Evolutionary conservation across 805 yeast genomes (phyloP).

Genomic region (Schizosaccharomyces octosporus): DNA sequence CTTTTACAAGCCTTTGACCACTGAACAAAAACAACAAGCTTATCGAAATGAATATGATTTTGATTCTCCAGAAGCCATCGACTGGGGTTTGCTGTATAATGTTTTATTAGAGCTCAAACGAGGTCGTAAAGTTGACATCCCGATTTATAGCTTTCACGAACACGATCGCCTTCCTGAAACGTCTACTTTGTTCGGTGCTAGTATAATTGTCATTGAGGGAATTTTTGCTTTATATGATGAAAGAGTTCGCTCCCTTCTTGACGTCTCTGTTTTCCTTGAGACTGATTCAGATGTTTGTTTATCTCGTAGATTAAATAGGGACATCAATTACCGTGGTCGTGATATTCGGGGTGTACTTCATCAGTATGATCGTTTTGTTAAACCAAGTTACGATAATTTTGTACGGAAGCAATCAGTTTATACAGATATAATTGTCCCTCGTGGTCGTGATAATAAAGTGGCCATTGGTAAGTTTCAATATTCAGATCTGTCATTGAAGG

Average conservation of each 20-base stretch:
- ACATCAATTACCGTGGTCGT: constrained; percentile 64
- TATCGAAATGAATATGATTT: constrained; percentile 48
- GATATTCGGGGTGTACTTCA: constrained; percentile 57
- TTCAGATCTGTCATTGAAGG: not conserved
- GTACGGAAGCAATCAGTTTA: constrained; percentile 51
- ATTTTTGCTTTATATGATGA: constrained; percentile 57
- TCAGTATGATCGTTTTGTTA: constrained; percentile 81
- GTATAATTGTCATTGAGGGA: constrained; percentile 80
- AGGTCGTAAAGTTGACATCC: constrained; percentile 41
- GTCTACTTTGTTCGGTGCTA: constrained; percentile 75
- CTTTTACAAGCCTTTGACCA: constrained; percentile 54
- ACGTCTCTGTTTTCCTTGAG: constrained; percentile 61
- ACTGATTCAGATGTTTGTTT: constrained; percentile 84
- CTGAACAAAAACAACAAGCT: constrained; percentile 38
- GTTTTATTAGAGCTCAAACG: constrained; percentile 41
- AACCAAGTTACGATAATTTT: constrained; percentile 63
- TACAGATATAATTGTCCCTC: constrained; percentile 78
- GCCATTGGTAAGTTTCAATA: constrained; percentile 25
- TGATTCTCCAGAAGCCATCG: constrained; percentile 68
- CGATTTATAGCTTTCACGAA: constrained; percentile 41
- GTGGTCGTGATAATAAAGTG: constrained; percentile 57
- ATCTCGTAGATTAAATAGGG: constrained; percentile 69
- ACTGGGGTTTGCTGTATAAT: constrained; percentile 42
- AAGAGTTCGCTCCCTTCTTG: constrained; percentile 49
- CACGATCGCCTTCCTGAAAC: constrained; percentile 39